A percentile compares a stretch with the other conserved stretches of the same genome.
phyloP scores from a whole-genome alignment of 495 filamentous ascomycete species.

The Aspergillus incahuasiensis region DNA sequence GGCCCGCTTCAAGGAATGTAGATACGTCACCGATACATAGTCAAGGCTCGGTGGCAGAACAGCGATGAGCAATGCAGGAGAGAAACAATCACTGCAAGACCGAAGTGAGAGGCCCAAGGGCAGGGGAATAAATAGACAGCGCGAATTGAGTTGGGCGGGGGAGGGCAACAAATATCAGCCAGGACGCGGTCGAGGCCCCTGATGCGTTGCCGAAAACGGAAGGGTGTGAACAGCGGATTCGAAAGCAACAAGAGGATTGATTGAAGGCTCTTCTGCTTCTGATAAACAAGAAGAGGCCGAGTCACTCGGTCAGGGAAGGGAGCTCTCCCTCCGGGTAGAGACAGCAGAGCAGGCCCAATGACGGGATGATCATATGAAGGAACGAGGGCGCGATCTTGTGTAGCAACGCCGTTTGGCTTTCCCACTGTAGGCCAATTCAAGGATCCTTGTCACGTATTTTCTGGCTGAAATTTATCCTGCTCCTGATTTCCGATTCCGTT shows the following conservation, averaged over 20 bases:
- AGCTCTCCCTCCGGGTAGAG: constrained; percentile 8
- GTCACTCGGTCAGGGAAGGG: constrained; percentile 4
- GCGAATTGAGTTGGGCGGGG: not conserved
- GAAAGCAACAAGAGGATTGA: not conserved
- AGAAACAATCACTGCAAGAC: not conserved
- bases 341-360: constrained; percentile 10
- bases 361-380: constrained; percentile 21
- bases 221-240: not conserved
- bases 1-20: constrained; percentile 28
- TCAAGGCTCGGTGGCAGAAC: constrained; percentile 4
- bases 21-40: constrained; percentile 29
- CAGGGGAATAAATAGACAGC: not conserved
- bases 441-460: not conserved
- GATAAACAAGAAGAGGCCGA: constrained; percentile 16
- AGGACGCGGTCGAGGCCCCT: not conserved
- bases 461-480: no score
- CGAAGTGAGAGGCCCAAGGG: not conserved
- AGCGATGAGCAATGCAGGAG: not conserved
- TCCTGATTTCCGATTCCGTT: not conserved
- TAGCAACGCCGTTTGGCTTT: constrained; percentile 4
- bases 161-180: not conserved
- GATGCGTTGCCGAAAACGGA: not conserved
- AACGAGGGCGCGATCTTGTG: constrained; percentile 17
- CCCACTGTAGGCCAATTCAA: not conserved
- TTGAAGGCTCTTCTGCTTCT: constrained; percentile 1